Conservation (phyloP, 1,139 yeast genomes). For the Hanseniaspora gamundiae region DNA sequence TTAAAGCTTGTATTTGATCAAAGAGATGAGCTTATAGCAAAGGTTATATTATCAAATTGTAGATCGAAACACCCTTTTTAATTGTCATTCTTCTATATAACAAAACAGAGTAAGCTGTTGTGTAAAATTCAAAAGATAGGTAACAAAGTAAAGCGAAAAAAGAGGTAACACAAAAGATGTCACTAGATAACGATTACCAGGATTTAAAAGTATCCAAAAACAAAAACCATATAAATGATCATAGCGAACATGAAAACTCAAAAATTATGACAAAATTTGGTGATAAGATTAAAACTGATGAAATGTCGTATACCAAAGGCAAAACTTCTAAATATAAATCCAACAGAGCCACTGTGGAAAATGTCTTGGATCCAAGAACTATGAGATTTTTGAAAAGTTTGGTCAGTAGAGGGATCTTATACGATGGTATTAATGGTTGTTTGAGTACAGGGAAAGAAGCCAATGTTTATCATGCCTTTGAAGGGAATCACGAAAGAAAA, state of each 20-base stretch:
- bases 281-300: constrained; percentile 52
- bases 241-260: constrained; percentile 32
- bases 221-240: constrained; percentile 8
- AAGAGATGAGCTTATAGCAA: too few species aligned
- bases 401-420: constrained; percentile 69
- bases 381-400: constrained; percentile 69
- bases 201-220: constrained; percentile 8
- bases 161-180: constrained; percentile 7
- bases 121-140: not conserved
- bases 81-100: too few species aligned
- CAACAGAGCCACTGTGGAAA: constrained; percentile 92
- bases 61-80: too few species aligned
- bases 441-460: constrained; percentile 97
- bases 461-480: constrained; percentile 87
- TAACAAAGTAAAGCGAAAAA: not conserved
- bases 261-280: constrained; percentile 51
- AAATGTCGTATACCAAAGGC: constrained; percentile 37
- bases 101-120: too few species aligned
- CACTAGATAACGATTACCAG: constrained; percentile 15
- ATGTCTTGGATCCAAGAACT: constrained; percentile 91
- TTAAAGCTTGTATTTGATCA: too few species aligned
- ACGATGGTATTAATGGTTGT: constrained; percentile 76
- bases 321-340: constrained; percentile 68
- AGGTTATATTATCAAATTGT: too few species aligned
- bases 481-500: constrained; percentile 35